A percentile compares a stretch with the other conserved stretches of the same genome.
Conservation (phyloP, 2,329 filamentous ascomycete species). For the Colletotrichum echinochloae region DNA sequence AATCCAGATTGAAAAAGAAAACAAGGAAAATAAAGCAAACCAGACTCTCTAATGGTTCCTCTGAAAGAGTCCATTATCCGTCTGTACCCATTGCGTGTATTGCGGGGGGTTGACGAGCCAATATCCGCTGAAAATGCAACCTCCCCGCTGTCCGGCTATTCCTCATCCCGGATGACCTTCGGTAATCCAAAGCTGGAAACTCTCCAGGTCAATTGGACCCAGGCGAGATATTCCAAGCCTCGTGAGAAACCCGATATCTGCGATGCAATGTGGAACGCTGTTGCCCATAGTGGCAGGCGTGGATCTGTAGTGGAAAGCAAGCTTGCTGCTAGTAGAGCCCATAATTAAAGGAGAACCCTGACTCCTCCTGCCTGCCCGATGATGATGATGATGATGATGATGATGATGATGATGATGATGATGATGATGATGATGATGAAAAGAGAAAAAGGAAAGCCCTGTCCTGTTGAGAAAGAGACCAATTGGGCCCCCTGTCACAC, state of each 20-base stretch:
- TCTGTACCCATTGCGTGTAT: slow-evolving; percentile 18
- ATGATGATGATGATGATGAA: neutral
- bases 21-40: neutral
- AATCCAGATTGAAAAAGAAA: neutral
- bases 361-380: slow-evolving; percentile 23
- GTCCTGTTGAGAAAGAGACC: slow-evolving; percentile 14
- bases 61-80: neutral
- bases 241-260: slow-evolving; percentile 28
- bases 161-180: neutral
- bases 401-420: slow-evolving; percentile 8
- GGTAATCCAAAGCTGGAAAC: slow-evolving; percentile 16
- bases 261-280: slow-evolving; percentile 26
- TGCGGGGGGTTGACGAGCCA: slow-evolving; percentile 9
- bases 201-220: neutral
- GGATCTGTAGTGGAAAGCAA: slow-evolving; percentile 28
- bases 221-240: slow-evolving; percentile 13
- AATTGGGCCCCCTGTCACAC: slow-evolving; percentile 7
- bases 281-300: slow-evolving; percentile 40
- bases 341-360: slow-evolving; percentile 31
- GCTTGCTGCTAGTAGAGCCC: slow-evolving; percentile 16
- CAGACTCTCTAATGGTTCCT: slow-evolving; percentile 10
- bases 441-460: slow-evolving; percentile 25
- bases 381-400: too few relatives aligned
- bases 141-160: slow-evolving; percentile 1
- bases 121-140: slow-evolving; percentile 15